Base-by-base conservation (phyloP, 177 flowering plant genomes). In the Telopea speciosissima region DNA sequence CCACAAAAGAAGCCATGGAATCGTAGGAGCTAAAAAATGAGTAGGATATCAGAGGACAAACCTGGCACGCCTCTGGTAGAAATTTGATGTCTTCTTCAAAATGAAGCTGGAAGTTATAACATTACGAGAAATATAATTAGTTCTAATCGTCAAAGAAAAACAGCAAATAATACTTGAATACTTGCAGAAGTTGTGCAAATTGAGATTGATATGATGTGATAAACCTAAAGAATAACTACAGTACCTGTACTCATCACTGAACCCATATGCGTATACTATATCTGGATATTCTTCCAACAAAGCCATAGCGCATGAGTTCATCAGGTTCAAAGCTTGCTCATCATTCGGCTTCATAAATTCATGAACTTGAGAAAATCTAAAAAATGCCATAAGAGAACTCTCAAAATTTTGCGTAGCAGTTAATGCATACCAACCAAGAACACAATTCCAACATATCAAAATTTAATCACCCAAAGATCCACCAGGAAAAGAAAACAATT, bases 181-280 rank as follows among this genome's bases (percentile, higher is more conserved):
- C 19, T n/a, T 10, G 19, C 1, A 44, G 24, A 62, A 71, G 3
- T 49, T 49, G n/a, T n/a, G 61, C 19, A 58, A 59, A 59, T 24
- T 12, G 36, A 6, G 8, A 36, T 36, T 23, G 21, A 36, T 0
- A 19, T 10, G 24, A 69, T 22, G 17, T 58, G 4, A 69, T 13
- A 21, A 49, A 49, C 60, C 25, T 1, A 72, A 12, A 42, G 68
- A 66, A 24, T 11, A 73, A 67, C 63, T 26, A 0, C 14, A 36
- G 44, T 76, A 91, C 98, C 97, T 91, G 84, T 87, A 92, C 72
- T 95, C 97, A 73, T 95, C 97, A 81, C 97, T 89, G 66, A 86
- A 89, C 12, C 97, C 99, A 75, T 91, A 95, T 1, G 92, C 65
- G 59, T 89, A 89, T 58, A 87, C 74, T 22, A 92, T 75, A 74